phyloP scores from a whole-genome alignment of 2,329 filamentous ascomycete genomes.

The Xylariomycetidae sp. region DNA sequence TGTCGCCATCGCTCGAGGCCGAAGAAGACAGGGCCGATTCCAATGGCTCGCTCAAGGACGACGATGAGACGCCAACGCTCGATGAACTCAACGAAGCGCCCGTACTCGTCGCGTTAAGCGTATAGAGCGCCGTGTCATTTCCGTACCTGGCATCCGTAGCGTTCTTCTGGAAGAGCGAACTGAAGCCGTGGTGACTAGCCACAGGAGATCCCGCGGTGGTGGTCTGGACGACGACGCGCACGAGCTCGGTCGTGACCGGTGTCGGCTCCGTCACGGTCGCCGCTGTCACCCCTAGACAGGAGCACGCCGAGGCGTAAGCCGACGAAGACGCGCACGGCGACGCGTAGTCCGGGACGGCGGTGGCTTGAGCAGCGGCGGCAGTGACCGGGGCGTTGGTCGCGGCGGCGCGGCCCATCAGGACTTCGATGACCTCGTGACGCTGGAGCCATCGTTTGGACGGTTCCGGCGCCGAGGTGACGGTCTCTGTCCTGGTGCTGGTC shows the following conservation, averaged over 20 bases:
- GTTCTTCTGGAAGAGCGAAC: conserved; percentile 9
- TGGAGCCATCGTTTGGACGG: conserved; percentile 14
- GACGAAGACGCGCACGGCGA: conserved; percentile 9
- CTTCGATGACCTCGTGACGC: conserved; percentile 11
- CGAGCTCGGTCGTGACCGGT: conserved; percentile 7
- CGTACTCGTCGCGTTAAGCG: conserved; percentile 7
- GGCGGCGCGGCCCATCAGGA: conserved; percentile 8
- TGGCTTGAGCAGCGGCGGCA: background rate
- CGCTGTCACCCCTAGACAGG: conserved; percentile 12
- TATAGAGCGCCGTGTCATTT: conserved; percentile 4
- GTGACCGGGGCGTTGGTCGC: conserved; percentile 1
- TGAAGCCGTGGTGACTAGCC: conserved; percentile 6
- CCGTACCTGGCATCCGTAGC: conserved; percentile 8
- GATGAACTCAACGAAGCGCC: background rate
- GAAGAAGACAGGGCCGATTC: too few species aligned
- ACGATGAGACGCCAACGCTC: background rate
- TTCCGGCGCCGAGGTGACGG: conserved; percentile 6
- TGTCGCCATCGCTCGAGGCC: conserved; percentile 3
- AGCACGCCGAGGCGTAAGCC: conserved; percentile 17
- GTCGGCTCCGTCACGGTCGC: conserved; percentile 10
- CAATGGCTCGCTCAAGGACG: background rate
- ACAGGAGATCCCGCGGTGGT: conserved; percentile 4
- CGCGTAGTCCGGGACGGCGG: conserved; percentile 12
- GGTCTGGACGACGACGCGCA: conserved; percentile 4
- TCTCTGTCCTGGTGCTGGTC: conserved; percentile 10